Percentiles rank a stretch among this genome's conserved stretches.
Conservation (phyloP, 129 eudicot genomes). For the Flaveria sonorensis region DNA sequence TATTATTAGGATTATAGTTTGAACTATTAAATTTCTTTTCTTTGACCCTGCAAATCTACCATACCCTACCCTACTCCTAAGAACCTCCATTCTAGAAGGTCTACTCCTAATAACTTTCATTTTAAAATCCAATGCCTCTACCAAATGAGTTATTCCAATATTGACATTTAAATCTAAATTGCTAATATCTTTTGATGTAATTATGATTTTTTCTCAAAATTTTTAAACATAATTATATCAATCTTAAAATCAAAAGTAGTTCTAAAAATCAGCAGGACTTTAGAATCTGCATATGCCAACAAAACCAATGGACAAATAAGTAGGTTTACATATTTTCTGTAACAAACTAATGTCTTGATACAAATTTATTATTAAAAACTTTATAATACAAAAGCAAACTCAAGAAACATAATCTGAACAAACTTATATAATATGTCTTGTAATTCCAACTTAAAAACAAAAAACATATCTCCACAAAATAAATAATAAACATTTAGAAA, state of each 20-base stretch:
- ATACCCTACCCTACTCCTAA: too few species aligned
- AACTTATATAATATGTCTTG: conserved; percentile 20
- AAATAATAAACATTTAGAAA: conserved; percentile 34
- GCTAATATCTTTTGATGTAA: too few species aligned
- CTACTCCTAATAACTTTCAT: too few species aligned
- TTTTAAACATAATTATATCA: too few species aligned
- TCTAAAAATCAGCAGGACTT: background rate
- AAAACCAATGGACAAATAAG: conserved; percentile 27
- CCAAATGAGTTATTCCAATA: too few species aligned
- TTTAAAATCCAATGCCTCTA: too few species aligned
- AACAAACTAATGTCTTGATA: conserved; percentile 20
- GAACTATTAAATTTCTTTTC: too few species aligned
- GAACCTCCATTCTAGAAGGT: too few species aligned
- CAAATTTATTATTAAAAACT: conserved; percentile 32
- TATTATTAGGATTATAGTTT: too few species aligned
- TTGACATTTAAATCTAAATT: too few species aligned
- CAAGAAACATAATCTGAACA: conserved; percentile 30
- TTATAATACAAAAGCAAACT: conserved; percentile 36
- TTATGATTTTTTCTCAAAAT: too few species aligned
- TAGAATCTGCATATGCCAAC: background rate
- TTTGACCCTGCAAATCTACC: too few species aligned
- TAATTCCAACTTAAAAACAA: conserved; percentile 20
- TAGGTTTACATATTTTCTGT: conserved; percentile 25
- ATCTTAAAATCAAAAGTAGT: background rate
- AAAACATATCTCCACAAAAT: conserved; percentile 36